Percentiles rank a stretch among this genome's conserved stretches.
These are phyloP conservation scores for Hyaloperonospora arabidopsidis DNA, from an alignment of 352 stramenopile genomes.

Conservation along the genomic window DNA sequence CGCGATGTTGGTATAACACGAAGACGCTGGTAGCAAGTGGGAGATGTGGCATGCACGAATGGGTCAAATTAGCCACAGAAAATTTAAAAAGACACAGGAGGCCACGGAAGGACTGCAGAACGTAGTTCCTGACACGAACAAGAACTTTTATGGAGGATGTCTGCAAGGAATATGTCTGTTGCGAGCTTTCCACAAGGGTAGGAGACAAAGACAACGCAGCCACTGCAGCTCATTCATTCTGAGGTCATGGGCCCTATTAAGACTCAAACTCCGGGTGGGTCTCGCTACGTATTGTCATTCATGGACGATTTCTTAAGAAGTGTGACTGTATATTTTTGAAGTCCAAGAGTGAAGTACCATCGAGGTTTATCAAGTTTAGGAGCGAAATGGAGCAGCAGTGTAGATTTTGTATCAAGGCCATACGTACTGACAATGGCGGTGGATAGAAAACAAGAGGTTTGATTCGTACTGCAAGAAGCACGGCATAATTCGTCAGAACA, in stretches of 20 bases:
- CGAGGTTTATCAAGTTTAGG: neutral
- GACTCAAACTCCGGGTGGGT: too few species aligned
- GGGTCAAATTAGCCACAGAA: neutral
- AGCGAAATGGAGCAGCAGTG: neutral
- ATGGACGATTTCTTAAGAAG: neutral
- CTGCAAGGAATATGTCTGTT: neutral
- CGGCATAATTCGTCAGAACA: neutral
- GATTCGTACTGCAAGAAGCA: too few species aligned
- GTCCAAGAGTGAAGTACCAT: slow-evolving; percentile 1
- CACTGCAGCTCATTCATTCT: neutral
- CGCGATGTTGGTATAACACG: neutral
- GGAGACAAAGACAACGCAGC: neutral
- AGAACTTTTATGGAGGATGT: neutral
- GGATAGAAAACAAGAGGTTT: too few species aligned
- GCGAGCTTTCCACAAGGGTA: neutral
- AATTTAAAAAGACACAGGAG: neutral
- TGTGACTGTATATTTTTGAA: neutral
- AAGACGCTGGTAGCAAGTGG: neutral
- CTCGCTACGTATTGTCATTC: neutral
- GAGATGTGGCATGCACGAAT: neutral
- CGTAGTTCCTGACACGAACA: neutral
- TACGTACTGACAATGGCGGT: too few species aligned
- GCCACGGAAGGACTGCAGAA: neutral
- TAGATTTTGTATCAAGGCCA: neutral
- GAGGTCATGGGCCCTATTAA: neutral